Evolutionary conservation across 148 eudicot species (phyloP).

Genomic region (Amaranthus cruentus): DNA sequence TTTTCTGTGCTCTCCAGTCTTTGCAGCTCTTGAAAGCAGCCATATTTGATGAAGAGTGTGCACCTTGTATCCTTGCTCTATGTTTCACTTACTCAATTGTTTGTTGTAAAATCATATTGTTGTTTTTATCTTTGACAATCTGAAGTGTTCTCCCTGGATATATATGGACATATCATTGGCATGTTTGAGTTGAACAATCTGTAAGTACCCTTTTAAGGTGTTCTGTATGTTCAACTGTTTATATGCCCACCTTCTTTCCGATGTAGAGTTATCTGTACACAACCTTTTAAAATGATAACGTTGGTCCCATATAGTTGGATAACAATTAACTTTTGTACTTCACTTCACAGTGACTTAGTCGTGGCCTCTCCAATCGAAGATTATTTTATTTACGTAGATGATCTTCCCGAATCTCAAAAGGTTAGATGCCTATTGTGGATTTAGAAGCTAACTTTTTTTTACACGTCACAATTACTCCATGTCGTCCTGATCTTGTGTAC

Average conservation of each 20-base stretch:
- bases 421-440: conserved; percentile 31
- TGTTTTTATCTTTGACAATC: conserved; percentile 46
- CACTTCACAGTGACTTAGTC: conserved; percentile 81
- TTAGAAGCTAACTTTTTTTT: not conserved
- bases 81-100: not conserved
- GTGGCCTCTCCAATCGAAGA: conserved; percentile 95
- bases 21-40: conserved; percentile 81
- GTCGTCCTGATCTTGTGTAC: conserved; percentile 10
- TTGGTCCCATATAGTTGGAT: not conserved
- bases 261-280: not conserved
- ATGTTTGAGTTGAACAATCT: conserved; percentile 98
- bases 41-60: conserved; percentile 76
- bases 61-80: conserved; percentile 72
- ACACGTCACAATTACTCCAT: not conserved
- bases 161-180: conserved; percentile 88
- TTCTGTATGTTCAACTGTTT: not conserved
- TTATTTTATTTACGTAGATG: conserved; percentile 75
- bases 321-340: conserved; percentile 12
- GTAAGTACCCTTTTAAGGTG: conserved; percentile 45
- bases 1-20: conserved; percentile 47
- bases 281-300: not conserved
- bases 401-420: conserved; percentile 65
- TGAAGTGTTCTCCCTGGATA: conserved; percentile 79
- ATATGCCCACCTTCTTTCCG: too few species aligned
- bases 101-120: not conserved